Percentiles rank a stretch among this genome's conserved stretches.
Evolutionary conservation across 805 yeast genomes (phyloP).

Genomic region (Wickerhamiella spandovensis): DNA sequence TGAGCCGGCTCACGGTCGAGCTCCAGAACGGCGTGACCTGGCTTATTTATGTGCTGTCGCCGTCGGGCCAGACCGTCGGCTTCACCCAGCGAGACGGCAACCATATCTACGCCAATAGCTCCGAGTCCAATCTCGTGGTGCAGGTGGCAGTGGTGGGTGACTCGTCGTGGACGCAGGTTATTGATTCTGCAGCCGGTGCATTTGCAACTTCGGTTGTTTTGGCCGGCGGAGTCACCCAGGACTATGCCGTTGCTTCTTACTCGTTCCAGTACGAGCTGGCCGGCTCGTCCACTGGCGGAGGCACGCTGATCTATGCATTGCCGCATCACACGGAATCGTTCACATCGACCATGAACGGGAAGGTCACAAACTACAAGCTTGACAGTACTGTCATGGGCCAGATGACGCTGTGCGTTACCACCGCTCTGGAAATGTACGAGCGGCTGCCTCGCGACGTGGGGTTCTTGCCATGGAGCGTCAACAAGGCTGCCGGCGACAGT

Average conservation of each 20-base stretch:
- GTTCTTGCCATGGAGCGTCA: slow-evolving; percentile 44
- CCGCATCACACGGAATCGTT: slow-evolving; percentile 52
- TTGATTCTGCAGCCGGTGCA: slow-evolving; percentile 58
- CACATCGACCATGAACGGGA: slow-evolving; percentile 23
- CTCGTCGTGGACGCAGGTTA: slow-evolving; percentile 26
- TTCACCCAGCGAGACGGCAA: slow-evolving; percentile 24
- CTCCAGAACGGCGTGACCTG: slow-evolving; percentile 33
- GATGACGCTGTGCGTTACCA: slow-evolving; percentile 27
- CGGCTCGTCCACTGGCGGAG: slow-evolving; percentile 36
- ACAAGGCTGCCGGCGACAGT: slow-evolving; percentile 20
- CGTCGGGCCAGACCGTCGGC: slow-evolving; percentile 27
- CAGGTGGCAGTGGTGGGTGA: slow-evolving; percentile 27
- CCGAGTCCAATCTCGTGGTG: slow-evolving; percentile 17
- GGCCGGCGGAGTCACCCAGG: slow-evolving; percentile 33
- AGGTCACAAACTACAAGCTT: slow-evolving; percentile 24
- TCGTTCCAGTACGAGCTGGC: slow-evolving; percentile 34
- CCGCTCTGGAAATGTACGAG: slow-evolving; percentile 24
- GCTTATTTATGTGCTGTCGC: slow-evolving; percentile 35
- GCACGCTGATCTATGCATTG: slow-evolving; percentile 42
- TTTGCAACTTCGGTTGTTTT: slow-evolving; percentile 41
- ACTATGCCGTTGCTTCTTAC: slow-evolving; percentile 31
- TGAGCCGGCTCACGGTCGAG: slow-evolving; percentile 28
- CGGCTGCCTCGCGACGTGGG: slow-evolving; percentile 32
- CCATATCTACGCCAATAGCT: slow-evolving; percentile 37
- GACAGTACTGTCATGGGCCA: slow-evolving; percentile 38